These are phyloP conservation scores for Nakazawaea holstii DNA, from an alignment of 805 yeast species.

Conservation along the genomic window DNA sequence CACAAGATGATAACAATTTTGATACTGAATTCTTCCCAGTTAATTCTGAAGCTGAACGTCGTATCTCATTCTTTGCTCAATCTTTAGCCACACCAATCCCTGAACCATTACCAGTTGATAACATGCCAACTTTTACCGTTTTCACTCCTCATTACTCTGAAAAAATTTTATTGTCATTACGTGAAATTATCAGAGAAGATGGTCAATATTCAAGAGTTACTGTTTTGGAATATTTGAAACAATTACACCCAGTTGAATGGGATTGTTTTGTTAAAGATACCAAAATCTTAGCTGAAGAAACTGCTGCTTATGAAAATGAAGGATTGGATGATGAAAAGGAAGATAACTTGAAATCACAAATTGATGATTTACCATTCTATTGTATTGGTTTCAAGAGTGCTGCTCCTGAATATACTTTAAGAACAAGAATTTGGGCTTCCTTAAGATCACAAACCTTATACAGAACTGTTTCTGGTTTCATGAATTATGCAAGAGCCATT, in stretches of 20 bases:
- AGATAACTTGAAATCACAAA: slow-evolving; percentile 71
- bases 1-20: slow-evolving; percentile 93
- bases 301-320: slow-evolving; percentile 70
- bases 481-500: slow-evolving; percentile 97
- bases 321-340: slow-evolving; percentile 48
- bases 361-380: slow-evolving; percentile 89
- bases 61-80: slow-evolving; percentile 98
- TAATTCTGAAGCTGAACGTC: slow-evolving; percentile 98
- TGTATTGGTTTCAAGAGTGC: slow-evolving; percentile 97
- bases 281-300: slow-evolving; percentile 89
- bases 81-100: slow-evolving; percentile 98
- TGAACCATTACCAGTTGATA: slow-evolving; percentile 98
- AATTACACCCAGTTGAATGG: slow-evolving; percentile 96
- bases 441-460: slow-evolving; percentile 93
- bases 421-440: slow-evolving; percentile 99
- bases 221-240: slow-evolving; percentile 87
- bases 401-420: slow-evolving; percentile 91
- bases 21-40: slow-evolving; percentile 97
- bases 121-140: slow-evolving; percentile 99
- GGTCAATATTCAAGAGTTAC: slow-evolving; percentile 95
- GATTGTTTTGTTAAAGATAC: slow-evolving; percentile 96
- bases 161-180: slow-evolving; percentile 85
- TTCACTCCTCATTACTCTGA: slow-evolving; percentile 95
- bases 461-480: slow-evolving; percentile 96
- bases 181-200: slow-evolving; percentile 95